Evolutionary conservation across 495 filamentous ascomycete species (phyloP), one percentile per base, ranked within the genome.

Genomic region (Hyaloscypha variabilis): DNA sequence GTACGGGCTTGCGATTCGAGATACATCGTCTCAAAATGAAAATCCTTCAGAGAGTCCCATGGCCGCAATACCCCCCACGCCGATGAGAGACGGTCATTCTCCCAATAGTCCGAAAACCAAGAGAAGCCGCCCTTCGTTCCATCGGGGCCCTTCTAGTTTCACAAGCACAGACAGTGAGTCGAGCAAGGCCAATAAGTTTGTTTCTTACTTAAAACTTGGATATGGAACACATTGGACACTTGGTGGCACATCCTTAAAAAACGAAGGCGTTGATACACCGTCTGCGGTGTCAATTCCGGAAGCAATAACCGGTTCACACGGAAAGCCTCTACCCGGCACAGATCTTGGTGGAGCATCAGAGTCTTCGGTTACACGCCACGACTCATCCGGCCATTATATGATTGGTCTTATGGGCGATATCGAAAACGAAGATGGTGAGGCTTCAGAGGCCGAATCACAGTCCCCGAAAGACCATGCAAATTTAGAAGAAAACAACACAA

Each of bases 401-500:
- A 84, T 96, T 63, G 92, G 92, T 2, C 78, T 93, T 4, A 81
- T 82, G 62, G 88, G 90, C 17, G 81, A 88, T 50, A 73, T 90
- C 53, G 83, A 74, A 10, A 69, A 55, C 65, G 30, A 62, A 25
- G 67, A 65, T 10, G 67, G 62, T 3, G 60, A 65, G 17, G 8
- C 25, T 17, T 31, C 36, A 21, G 31, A 62, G 36, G 6, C 23
- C 17, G 62, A 62, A 14, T 19, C 34, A 1, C 59, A 66, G 6
- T 28, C 28, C 14, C 29, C 31, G 6, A 29, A 26, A 10, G 73
- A 75, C 62, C 66, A 70, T 21, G 51, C 49, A 1, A 67, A 66
- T 11, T 63, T 72, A 6, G 76, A 77, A 6, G 73, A 73, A 63
- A 71, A 75, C 58, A 77, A 80, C 69, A 71, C 76, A 0, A 74